Evolutionary conservation across 306 rosid genomes (phyloP), one percentile per base, ranked within the genome.

Genomic region (Urtica urens): DNA sequence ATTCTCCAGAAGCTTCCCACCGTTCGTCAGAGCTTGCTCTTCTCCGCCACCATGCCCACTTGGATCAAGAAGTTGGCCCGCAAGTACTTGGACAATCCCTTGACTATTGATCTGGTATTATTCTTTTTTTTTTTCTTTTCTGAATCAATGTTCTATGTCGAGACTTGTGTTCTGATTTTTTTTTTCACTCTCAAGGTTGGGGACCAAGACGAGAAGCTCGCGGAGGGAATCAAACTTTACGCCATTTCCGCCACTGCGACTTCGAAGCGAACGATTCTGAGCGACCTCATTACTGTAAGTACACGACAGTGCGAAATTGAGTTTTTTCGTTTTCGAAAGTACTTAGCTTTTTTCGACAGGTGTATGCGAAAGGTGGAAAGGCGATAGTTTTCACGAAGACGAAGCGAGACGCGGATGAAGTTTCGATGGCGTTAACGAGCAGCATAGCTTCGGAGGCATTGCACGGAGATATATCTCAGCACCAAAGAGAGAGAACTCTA

Each of bases 401-500:
- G 5, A 92, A 90, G 70, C 76, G 83, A 54, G 99, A 92, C 63
- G 99, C 99, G 21, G 99, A 92, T 77, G 99, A 85, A 75, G 99
- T 90, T 62, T 85, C 99, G 22, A 44, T 85, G 81, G 72, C 94
- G 57, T 71, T 90, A 53, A 73, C 99, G 55, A 73, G 56, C 70
- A 85, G 71, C 62, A 85, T 90, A 71, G 63, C 80, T 48, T 90
- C 95, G 53, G 99, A 90, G 67, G 99, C 99, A 38, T 72, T 90
- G 84, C 99, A 90, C 63, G 99, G 99, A 12, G 99, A 90, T 75
- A 90, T 90, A 69, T 90, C 99, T 35, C 99, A 90, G 65, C 95
- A 85, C 70, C 99, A 90, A 51, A 78, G 99, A 51, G 99, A 90
- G 76, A 79, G 96, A 77, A 92, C 96, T 47, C 66, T 92, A 52